phyloP scores from a whole-genome alignment of 306 rosid species.

The Pterocarpus santalinus region DNA sequence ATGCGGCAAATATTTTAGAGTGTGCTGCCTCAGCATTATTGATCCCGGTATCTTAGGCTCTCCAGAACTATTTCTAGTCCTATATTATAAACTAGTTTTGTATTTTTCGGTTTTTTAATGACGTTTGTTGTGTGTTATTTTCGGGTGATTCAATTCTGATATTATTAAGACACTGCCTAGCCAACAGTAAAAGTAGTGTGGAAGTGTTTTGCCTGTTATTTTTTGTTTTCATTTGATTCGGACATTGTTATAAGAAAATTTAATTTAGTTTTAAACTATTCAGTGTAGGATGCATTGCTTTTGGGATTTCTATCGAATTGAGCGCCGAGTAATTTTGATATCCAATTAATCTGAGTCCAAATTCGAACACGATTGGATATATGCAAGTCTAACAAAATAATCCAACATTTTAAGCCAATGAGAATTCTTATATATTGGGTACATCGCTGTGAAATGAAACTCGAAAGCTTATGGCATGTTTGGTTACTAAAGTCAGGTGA shows the following conservation, averaged over 20 bases:
- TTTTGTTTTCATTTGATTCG: conserved; percentile 21
- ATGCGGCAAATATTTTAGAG: conserved; percentile 85
- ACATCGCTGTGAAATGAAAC: too few relatives aligned
- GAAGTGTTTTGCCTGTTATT: conserved; percentile 3
- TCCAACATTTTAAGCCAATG: too few relatives aligned
- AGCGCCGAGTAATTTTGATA: conserved; percentile 46
- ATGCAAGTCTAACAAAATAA: too few relatives aligned
- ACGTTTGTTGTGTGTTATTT: not conserved
- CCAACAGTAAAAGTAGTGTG: conserved; percentile 41
- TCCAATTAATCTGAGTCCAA: not conserved
- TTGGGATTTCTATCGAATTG: conserved; percentile 10
- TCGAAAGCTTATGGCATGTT: too few relatives aligned
- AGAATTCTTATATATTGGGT: too few relatives aligned
- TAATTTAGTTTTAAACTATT: conserved; percentile 36
- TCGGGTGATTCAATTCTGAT: conserved; percentile 61
- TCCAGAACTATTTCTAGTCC: not conserved
- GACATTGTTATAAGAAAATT: conserved; percentile 30
- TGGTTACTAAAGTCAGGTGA: too few relatives aligned
- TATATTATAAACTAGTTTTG: not conserved
- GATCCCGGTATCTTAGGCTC: conserved; percentile 66
- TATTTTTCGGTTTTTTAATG: not conserved
- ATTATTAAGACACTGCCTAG: conserved; percentile 59
- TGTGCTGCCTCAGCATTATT: conserved; percentile 88
- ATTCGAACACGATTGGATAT: not conserved
- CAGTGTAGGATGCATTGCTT: conserved; percentile 31